A percentile compares a stretch with the other conserved stretches of the same genome.
phyloP scores from a whole-genome alignment of 2,329 filamentous ascomycete genomes.

The Septoria linicola region DNA sequence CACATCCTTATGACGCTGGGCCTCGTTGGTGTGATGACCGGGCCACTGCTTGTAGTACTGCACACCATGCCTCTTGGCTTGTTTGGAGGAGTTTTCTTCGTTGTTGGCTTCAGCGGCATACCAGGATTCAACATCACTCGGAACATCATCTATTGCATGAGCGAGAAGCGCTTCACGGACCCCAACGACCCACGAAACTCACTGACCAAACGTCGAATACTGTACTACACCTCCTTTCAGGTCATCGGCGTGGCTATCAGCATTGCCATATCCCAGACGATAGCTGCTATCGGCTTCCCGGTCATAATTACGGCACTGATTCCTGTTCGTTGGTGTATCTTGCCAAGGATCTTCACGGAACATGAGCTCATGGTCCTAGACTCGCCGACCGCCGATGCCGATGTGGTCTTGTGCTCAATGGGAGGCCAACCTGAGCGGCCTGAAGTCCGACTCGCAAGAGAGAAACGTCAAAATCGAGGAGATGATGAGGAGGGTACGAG shows the following conservation, averaged over 20 bases:
- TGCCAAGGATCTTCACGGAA: conserved; percentile 53
- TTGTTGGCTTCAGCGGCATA: conserved; percentile 55
- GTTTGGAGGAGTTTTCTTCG: conserved; percentile 59
- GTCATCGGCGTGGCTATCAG: conserved; percentile 53
- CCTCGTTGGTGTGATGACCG: conserved; percentile 58
- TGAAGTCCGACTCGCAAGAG: conserved; percentile 34
- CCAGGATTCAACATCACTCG: conserved; percentile 55
- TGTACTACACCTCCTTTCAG: conserved; percentile 54
- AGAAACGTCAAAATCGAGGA: conserved; percentile 25
- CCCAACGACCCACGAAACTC: conserved; percentile 49
- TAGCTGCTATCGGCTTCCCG: conserved; percentile 60
- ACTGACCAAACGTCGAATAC: conserved; percentile 48
- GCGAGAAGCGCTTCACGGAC: conserved; percentile 50
- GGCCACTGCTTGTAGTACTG: conserved; percentile 42
- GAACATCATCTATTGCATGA: conserved; percentile 52
- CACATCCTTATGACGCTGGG: conserved; percentile 57
- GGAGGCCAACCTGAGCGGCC: conserved; percentile 50
- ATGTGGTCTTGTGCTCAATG: conserved; percentile 54
- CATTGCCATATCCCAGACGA: conserved; percentile 60
- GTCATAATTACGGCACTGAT: conserved; percentile 58
- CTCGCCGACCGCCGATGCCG: conserved; percentile 54
- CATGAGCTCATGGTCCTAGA: conserved; percentile 54
- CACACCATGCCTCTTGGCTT: conserved; percentile 15
- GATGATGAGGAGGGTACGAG: conserved; percentile 30
- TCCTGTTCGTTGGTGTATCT: conserved; percentile 51